Evolutionary conservation across 176 grass and related monocot genomes (phyloP), one percentile per base, ranked within the genome.

Genomic region (Cocos nucifera): DNA sequence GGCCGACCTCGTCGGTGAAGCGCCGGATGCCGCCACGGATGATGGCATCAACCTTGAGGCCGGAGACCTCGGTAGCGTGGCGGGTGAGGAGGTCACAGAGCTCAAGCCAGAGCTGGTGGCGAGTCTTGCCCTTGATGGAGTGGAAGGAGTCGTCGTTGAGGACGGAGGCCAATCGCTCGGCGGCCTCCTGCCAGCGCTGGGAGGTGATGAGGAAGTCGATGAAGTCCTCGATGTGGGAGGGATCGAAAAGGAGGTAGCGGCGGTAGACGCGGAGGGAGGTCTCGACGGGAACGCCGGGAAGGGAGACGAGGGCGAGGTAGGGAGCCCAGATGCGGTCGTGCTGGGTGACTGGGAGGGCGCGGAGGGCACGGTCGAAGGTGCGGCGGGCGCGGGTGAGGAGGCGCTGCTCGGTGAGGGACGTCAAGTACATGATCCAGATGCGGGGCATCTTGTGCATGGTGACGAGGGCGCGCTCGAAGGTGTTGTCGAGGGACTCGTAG

Each of bases 361-460:
- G 83, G 4, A 92, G 74, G 22, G 88, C 73, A 0, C 88, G 79
- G 69, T 92, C 83, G 88, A 84, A 87, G 39, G 83, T 35, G 49
- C 77, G 77, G 50, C 88, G 76, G 4, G 52, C 53, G 39, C 83
- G 79, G 22, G 88, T 88, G 71, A 93, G 66, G 24, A 84, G 54
- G 19, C 83, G 79, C 73, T 93, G 88, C 66, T 93, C 88, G 70
- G 76, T 60, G 6, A 93, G 80, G 29, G 83, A 78, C 5, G 77
- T 30, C 74, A 93, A 80, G 77, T 93, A 81, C 69, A 93, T 78
- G 14, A 73, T 32, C 88, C 88, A 93, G 44, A 88, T 53, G 51
- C 80, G 83, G n/a, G 88, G 88, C 88, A 93, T 93, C 77, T 87
- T 86, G 80, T 88, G 88, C 88, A 93, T 88, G 53, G 83, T 88